Evolutionary conservation across 371 early-diverging fungal species (phyloP).

Genomic region (Mucor piriformis): DNA sequence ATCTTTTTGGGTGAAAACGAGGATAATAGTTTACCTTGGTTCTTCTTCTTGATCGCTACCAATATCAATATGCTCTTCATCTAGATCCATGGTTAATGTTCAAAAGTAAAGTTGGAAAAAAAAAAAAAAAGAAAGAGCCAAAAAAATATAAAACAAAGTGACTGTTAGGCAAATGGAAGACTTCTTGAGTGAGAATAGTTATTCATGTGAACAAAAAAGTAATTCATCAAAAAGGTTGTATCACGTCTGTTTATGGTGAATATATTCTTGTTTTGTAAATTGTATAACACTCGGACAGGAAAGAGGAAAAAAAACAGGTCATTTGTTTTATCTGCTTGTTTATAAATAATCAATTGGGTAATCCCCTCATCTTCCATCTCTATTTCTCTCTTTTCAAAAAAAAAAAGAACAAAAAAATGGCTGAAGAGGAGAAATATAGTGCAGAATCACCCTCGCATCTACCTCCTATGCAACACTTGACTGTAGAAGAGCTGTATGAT

Average conservation of each 20-base stretch:
- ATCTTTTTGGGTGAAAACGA: no score
- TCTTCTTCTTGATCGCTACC: slow-evolving; percentile 24
- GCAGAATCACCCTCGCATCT: no score
- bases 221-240: neutral
- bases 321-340: neutral
- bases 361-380: neutral
- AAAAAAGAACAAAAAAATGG: no score
- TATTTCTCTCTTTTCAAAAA: no score
- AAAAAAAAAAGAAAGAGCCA: neutral
- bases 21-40: no score
- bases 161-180: neutral
- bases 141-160: neutral
- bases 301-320: no score
- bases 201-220: neutral
- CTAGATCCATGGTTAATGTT: slow-evolving; percentile 15
- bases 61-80: slow-evolving; percentile 38
- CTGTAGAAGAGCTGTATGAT: slow-evolving; percentile 74
- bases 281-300: neutral
- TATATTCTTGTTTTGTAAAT: neutral
- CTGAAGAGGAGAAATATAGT: no score
- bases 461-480: slow-evolving; percentile 47
- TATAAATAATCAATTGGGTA: neutral
- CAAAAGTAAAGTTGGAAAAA: neutral
- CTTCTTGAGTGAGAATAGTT: no score
- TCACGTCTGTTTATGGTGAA: neutral